phyloP scores from a whole-genome alignment of 202 grass and related monocot species.

The Panicum virgatum region DNA sequence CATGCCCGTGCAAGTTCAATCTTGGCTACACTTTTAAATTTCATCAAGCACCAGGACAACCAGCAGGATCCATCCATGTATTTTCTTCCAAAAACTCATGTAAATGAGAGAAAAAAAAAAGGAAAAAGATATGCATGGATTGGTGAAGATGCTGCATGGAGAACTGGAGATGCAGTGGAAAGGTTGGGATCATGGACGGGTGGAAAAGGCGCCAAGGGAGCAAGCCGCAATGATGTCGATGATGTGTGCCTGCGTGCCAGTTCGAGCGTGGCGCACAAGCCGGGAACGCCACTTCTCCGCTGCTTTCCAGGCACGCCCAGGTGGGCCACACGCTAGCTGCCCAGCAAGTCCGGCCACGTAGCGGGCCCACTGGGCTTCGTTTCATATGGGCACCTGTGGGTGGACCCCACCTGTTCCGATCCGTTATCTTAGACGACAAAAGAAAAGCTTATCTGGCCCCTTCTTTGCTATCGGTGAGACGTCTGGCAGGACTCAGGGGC shows the following conservation, averaged over 20 bases:
- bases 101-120: not conserved
- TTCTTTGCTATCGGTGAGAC: not conserved
- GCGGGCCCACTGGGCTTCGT: slow-evolving; percentile 11
- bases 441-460: not conserved
- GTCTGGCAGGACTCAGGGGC: not conserved
- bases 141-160: not conserved
- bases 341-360: not conserved
- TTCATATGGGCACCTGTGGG: not conserved
- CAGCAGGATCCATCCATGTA: not conserved
- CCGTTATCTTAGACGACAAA: not conserved
- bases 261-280: slow-evolving; percentile 34
- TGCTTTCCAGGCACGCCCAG: not conserved
- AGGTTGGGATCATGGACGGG: not conserved
- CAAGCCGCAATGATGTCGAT: slow-evolving; percentile 41
- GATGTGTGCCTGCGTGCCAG: not conserved
- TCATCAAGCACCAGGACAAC: not conserved
- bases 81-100: not conserved
- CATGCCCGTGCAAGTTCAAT: too few relatives aligned
- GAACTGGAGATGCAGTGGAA: not conserved
- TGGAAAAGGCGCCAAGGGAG: slow-evolving; percentile 1
- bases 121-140: not conserved
- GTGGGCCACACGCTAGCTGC: slow-evolving; percentile 15
- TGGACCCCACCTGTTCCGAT: not conserved
- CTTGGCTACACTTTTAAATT: not conserved
- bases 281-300: slow-evolving; percentile 18